Percentiles rank a stretch among this genome's conserved stretches.
phyloP scores from a whole-genome alignment of 1,139 yeast species.

The Hanseniaspora uvarum region DNA sequence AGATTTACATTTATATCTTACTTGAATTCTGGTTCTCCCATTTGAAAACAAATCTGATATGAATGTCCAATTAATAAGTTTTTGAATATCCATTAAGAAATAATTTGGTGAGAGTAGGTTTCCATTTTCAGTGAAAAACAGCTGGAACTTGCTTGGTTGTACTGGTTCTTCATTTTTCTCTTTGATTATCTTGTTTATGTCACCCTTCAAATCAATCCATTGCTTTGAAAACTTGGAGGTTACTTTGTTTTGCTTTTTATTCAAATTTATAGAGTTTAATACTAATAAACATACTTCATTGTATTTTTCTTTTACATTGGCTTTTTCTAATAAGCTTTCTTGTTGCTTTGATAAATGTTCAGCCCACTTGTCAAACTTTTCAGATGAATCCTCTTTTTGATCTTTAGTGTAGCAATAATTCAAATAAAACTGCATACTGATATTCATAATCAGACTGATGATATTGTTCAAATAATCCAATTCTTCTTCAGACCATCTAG shows the following conservation, averaged over 20 bases:
- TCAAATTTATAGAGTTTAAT: conserved; percentile 3
- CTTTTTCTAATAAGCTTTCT: not conserved
- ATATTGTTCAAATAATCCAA: conserved; percentile 47
- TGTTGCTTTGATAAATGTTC: not conserved
- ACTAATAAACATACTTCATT: not conserved
- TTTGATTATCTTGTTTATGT: not conserved
- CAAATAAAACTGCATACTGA: not conserved
- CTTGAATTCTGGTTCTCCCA: conserved; percentile 76
- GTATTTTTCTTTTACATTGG: not conserved
- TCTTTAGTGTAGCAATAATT: not conserved
- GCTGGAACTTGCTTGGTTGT: not conserved
- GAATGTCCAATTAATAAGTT: conserved; percentile 72
- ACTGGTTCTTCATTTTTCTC: not conserved
- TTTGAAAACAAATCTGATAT: conserved; percentile 88
- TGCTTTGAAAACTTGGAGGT: not conserved
- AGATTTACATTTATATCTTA: conserved; percentile 90
- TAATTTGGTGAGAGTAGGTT: not conserved
- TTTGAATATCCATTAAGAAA: conserved; percentile 23
- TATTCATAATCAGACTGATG: conserved; percentile 33
- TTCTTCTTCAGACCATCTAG: conserved; percentile 63
- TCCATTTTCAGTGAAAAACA: not conserved
- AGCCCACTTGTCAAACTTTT: not conserved
- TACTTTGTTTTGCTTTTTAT: not conserved
- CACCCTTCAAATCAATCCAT: not conserved
- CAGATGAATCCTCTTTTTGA: not conserved